phyloP scores from a whole-genome alignment of 345 rosid genomes.

The Gossypium stocksii region DNA sequence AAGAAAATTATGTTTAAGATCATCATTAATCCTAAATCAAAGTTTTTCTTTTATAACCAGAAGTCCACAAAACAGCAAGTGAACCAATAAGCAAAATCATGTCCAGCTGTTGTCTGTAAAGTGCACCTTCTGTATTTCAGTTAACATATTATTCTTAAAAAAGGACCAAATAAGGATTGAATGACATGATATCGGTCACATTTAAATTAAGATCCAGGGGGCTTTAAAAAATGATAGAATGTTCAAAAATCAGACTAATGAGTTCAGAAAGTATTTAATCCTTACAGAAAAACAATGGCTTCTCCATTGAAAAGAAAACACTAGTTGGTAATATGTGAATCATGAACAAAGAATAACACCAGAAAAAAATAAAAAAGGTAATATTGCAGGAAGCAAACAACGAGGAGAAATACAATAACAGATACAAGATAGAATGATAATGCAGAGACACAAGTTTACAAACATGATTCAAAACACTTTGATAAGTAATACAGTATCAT shows the following conservation, averaged over 20 bases:
- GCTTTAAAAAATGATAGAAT: neutral
- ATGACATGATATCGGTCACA: neutral
- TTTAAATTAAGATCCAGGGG: neutral
- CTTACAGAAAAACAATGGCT: neutral
- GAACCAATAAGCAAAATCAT: neutral
- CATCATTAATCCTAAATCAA: slow-evolving; percentile 8
- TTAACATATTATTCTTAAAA: neutral
- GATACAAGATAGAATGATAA: neutral
- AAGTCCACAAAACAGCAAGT: neutral
- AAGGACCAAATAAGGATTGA: neutral
- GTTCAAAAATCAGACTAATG: neutral
- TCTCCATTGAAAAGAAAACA: neutral
- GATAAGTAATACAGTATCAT: neutral
- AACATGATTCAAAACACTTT: slow-evolving; percentile 1
- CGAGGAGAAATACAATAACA: neutral
- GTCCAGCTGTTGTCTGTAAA: neutral
- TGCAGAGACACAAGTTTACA: neutral
- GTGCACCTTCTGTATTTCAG: neutral
- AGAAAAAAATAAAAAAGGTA: neutral
- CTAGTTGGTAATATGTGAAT: neutral
- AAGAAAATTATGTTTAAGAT: neutral
- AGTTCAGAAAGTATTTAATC: neutral
- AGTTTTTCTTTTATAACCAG: neutral
- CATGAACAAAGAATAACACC: neutral
- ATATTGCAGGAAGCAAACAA: neutral